These are phyloP conservation scores for Pseudonitzschia multiseries DNA, from an alignment of 108 stramenopile genomes.

Conservation along the genomic window DNA sequence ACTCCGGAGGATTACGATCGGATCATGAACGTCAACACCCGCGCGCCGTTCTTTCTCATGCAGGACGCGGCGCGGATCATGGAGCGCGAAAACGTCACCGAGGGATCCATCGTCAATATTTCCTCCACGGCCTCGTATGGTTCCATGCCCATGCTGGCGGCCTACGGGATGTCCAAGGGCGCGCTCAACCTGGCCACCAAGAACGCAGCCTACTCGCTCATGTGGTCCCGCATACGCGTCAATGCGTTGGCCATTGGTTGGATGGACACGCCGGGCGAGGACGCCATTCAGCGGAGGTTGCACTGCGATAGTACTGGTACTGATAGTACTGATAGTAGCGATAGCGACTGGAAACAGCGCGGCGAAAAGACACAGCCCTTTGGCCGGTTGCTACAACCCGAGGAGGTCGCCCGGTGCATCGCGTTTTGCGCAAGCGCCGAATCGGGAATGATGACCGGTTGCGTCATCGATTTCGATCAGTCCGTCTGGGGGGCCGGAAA, in stretches of 20 bases:
- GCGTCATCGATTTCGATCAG: slow-evolving; percentile 39
- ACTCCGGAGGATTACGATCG: slow-evolving; percentile 28
- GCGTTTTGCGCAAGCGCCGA: slow-evolving; percentile 32
- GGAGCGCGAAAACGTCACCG: slow-evolving; percentile 26
- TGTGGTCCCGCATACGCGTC: slow-evolving; percentile 24
- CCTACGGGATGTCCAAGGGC: slow-evolving; percentile 31
- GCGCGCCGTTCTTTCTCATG: slow-evolving; percentile 35
- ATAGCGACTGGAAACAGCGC: too few species aligned
- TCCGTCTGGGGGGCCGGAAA: slow-evolving; percentile 26
- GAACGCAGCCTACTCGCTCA: slow-evolving; percentile 26
- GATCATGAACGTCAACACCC: slow-evolving; percentile 30
- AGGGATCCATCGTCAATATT: slow-evolving; percentile 30
- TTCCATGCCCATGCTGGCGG: slow-evolving; percentile 31
- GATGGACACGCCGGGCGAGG: slow-evolving; percentile 37
- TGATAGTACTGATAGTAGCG: too few species aligned
- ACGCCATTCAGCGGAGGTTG: slow-evolving; percentile 13
- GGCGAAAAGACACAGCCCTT: too few species aligned
- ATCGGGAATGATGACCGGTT: slow-evolving; percentile 40
- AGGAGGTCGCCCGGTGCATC: slow-evolving; percentile 33
- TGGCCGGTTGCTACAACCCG: slow-evolving; percentile 22
- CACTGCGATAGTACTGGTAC: too few species aligned
- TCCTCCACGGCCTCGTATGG: slow-evolving; percentile 31
- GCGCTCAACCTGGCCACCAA: slow-evolving; percentile 31
- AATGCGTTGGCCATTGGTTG: slow-evolving; percentile 31
- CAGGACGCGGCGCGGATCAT: slow-evolving; percentile 32